phyloP scores from a whole-genome alignment of 2,329 filamentous ascomycete genomes.

The Paecilomyces niveus region DNA sequence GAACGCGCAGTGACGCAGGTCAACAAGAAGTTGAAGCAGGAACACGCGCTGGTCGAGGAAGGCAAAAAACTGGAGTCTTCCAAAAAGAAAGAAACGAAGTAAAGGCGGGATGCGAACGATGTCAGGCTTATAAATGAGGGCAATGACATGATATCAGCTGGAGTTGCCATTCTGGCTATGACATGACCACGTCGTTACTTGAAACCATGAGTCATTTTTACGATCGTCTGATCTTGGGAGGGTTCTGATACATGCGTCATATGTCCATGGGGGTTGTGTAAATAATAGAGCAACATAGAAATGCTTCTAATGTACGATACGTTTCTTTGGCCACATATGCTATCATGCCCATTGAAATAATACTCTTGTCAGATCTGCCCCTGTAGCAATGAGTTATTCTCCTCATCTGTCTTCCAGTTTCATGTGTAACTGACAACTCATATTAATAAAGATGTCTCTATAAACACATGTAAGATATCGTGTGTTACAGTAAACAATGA shows the following conservation, averaged over 20 bases:
- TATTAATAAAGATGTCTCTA: too few species aligned
- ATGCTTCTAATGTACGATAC: not conserved
- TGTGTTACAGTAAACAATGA: not conserved
- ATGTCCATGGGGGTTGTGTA: not conserved
- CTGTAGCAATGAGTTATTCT: not conserved
- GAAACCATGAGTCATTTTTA: not conserved
- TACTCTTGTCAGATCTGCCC: not conserved
- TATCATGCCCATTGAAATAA: not conserved
- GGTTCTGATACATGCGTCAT: conserved; percentile 1
- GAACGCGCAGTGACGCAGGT: conserved; percentile 73
- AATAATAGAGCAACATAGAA: not conserved
- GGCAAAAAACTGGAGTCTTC: conserved; percentile 1
- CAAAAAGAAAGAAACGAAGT: not conserved
- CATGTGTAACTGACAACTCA: not conserved
- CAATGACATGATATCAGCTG: not conserved
- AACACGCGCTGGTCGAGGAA: conserved; percentile 14
- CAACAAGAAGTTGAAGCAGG: conserved; percentile 29
- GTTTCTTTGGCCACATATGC: not conserved
- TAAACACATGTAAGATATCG: too few species aligned
- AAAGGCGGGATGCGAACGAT: conserved; percentile 14
- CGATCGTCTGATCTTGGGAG: not conserved
- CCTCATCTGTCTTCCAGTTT: not conserved
- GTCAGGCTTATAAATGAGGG: not conserved
- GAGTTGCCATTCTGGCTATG: not conserved
- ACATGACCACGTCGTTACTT: not conserved